A percentile compares a stretch with the other conserved stretches of the same genome.
phyloP scores from a whole-genome alignment of 768 basidiomycete species.

The Tremella fuciformis region DNA sequence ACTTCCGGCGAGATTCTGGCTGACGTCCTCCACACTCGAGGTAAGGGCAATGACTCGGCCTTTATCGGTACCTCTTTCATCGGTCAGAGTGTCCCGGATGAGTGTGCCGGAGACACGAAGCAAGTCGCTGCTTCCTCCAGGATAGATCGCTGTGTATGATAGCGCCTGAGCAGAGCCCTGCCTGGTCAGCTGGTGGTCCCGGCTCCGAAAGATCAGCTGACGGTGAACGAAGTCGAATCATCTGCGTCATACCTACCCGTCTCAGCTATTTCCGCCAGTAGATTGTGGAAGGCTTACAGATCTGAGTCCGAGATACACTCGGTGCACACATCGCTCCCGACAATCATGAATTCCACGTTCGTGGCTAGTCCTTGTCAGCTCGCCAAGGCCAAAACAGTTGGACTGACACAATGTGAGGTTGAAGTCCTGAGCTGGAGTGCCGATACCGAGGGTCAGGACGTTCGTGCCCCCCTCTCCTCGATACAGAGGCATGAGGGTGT shows the following conservation, averaged over 20 bases:
- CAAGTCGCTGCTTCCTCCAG: constrained; percentile 21
- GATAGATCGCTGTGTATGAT: constrained; percentile 29
- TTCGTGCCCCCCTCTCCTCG: constrained; percentile 42
- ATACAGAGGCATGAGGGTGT: constrained; percentile 38
- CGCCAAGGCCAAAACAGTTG: not conserved
- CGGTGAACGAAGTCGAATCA: constrained; percentile 26
- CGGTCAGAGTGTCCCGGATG: constrained; percentile 14
- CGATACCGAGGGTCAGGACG: constrained; percentile 31
- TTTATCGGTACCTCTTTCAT: constrained; percentile 21
- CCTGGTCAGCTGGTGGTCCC: not conserved
- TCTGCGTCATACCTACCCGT: constrained; percentile 9
- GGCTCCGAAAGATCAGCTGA: constrained; percentile 12
- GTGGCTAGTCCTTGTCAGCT: constrained; percentile 31
- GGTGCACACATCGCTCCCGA: constrained; percentile 29
- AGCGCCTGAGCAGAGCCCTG: constrained; percentile 15
- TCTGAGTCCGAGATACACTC: constrained; percentile 19
- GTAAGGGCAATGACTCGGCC: constrained; percentile 3
- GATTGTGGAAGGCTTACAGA: too few relatives aligned
- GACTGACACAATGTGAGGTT: constrained; percentile 47
- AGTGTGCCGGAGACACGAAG: constrained; percentile 19
- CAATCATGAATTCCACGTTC: constrained; percentile 42
- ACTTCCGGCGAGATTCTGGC: constrained; percentile 9
- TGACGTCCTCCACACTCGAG: constrained; percentile 14
- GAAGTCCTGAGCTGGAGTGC: constrained; percentile 28
- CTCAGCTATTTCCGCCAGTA: too few relatives aligned